phyloP scores from a whole-genome alignment of 2,329 filamentous ascomycete genomes.

The Tolypocladium amazonense region DNA sequence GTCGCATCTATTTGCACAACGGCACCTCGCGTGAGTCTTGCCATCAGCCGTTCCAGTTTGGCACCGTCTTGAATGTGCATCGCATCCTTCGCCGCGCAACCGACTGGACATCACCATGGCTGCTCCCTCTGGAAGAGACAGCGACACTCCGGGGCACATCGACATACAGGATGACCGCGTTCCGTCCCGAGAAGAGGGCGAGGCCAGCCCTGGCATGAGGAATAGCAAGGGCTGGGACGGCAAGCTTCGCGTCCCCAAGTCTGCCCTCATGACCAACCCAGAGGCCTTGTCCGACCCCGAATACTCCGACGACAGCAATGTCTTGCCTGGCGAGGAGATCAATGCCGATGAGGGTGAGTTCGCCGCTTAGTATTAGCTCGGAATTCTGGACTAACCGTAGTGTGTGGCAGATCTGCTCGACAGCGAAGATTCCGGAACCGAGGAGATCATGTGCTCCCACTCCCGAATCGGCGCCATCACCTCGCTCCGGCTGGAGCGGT shows the following conservation, averaged over 20 bases:
- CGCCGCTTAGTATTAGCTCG: not conserved
- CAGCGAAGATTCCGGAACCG: constrained; percentile 46
- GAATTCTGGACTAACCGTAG: constrained; percentile 6
- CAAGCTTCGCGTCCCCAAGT: constrained; percentile 63
- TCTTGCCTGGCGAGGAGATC: constrained; percentile 63
- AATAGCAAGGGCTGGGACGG: constrained; percentile 73
- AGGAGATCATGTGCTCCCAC: constrained; percentile 88
- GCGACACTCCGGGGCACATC: constrained; percentile 32
- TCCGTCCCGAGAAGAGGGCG: constrained; percentile 26
- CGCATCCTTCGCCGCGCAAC: not conserved
- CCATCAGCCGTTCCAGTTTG: not conserved
- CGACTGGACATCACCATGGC: constrained; percentile 25
- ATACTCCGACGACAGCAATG: constrained; percentile 63
- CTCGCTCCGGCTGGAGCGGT: constrained; percentile 72
- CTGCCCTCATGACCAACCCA: constrained; percentile 56
- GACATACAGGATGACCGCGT: constrained; percentile 35
- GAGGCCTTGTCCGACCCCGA: constrained; percentile 78
- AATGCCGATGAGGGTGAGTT: constrained; percentile 66
- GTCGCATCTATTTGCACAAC: not conserved
- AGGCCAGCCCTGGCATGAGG: constrained; percentile 36
- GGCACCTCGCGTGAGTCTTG: not conserved
- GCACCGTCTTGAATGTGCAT: not conserved
- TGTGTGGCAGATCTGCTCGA: constrained; percentile 45
- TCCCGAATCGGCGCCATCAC: constrained; percentile 70
- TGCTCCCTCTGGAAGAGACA: constrained; percentile 24